Conservation (phyloP, 495 filamentous ascomycete species). For the Pseudevernia furfuracea region DNA sequence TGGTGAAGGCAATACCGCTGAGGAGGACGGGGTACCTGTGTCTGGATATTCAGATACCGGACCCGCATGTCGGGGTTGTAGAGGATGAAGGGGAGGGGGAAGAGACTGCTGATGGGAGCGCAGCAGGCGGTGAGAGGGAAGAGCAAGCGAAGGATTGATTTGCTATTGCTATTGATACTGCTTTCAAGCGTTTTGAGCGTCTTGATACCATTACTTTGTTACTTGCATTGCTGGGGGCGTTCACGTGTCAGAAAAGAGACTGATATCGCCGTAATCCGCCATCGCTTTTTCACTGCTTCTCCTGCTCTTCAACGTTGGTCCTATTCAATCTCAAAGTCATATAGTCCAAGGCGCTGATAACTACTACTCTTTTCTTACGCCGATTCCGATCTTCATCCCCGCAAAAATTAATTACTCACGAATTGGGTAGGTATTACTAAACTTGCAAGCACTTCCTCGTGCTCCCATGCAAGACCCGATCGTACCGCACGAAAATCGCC, state of each 20-base stretch:
- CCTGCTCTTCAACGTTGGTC: background rate
- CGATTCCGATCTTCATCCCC: too few relatives aligned
- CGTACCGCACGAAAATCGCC: too few relatives aligned
- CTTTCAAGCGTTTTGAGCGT: conserved; percentile 14
- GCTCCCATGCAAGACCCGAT: too few relatives aligned
- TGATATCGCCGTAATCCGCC: background rate
- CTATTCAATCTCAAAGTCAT: background rate
- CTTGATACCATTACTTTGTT: conserved; percentile 2
- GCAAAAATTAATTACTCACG: too few relatives aligned
- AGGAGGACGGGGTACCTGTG: conserved; percentile 83
- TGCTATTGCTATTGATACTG: background rate
- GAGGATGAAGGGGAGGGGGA: conserved; percentile 21
- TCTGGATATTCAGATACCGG: conserved; percentile 78
- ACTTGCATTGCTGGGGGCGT: conserved; percentile 4
- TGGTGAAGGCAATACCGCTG: conserved; percentile 66
- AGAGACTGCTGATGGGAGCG: conserved; percentile 3
- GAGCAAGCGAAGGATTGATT: conserved; percentile 3
- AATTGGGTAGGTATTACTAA: too few relatives aligned
- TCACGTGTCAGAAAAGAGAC: background rate
- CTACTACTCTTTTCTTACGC: too few relatives aligned
- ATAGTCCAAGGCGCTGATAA: too few relatives aligned
- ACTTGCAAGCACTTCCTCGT: too few relatives aligned
- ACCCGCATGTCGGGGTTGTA: conserved; percentile 59
- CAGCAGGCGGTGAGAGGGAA: background rate
- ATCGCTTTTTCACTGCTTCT: background rate